These are phyloP conservation scores for Hypholoma sublateritium DNA, from an alignment of 768 basidiomycete genomes.

Conservation along the genomic window DNA sequence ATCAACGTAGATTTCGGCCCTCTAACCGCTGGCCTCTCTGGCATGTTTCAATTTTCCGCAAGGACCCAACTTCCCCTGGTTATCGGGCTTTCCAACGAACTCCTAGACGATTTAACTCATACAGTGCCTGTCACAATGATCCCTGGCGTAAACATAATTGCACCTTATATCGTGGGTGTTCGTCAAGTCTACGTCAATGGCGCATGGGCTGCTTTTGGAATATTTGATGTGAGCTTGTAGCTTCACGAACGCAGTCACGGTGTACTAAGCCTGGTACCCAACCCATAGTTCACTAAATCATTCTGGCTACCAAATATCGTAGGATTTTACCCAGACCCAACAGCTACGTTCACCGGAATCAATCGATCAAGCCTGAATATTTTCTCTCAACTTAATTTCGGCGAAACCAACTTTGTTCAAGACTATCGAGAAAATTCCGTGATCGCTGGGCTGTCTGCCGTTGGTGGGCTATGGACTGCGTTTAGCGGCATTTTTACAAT, in stretches of 20 bases:
- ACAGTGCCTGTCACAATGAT: neutral
- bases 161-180: neutral
- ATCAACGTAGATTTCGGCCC: neutral
- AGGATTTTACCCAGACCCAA: neutral
- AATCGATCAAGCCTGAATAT: neutral
- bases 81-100: neutral
- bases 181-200: neutral
- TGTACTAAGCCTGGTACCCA: neutral
- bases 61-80: neutral
- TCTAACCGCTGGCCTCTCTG: neutral
- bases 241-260: neutral
- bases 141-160: neutral
- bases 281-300: neutral
- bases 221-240: neutral
- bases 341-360: neutral
- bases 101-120: neutral
- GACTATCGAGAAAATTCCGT: slow-evolving; percentile 21
- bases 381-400: neutral
- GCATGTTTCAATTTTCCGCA: neutral
- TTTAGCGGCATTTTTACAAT: slow-evolving; percentile 18
- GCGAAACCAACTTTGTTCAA: slow-evolving; percentile 6
- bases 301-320: neutral
- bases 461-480: slow-evolving; percentile 24
- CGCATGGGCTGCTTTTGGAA: neutral
- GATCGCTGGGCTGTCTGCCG: slow-evolving; percentile 15